These are phyloP conservation scores for Geotrichum europaeum DNA, from an alignment of 1,139 yeast genomes.

Conservation along the genomic window DNA sequence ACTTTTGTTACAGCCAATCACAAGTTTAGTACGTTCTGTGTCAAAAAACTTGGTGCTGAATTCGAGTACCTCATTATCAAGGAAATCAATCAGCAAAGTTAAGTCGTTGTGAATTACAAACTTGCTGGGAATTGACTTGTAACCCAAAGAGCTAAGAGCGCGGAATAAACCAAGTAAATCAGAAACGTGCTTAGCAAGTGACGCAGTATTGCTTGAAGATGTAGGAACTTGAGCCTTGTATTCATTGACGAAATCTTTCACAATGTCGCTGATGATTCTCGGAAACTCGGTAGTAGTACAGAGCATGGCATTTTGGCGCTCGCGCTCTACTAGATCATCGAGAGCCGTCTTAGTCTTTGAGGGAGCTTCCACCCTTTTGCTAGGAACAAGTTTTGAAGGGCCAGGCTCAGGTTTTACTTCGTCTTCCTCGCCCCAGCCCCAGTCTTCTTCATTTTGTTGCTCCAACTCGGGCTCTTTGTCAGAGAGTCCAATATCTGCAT, in stretches of 20 bases:
- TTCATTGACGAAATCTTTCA: constrained; percentile 10
- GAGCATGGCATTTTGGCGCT: constrained; percentile 6
- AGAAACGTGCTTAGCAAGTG: constrained; percentile 20
- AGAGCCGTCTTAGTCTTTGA: neutral
- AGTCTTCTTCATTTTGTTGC: constrained; percentile 21
- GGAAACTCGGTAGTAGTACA: constrained; percentile 16
- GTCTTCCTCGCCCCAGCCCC: constrained; percentile 30
- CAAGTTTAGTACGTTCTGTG: constrained; percentile 3
- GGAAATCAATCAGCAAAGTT: constrained; percentile 8
- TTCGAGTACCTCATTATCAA: constrained; percentile 10
- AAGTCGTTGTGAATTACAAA: constrained; percentile 27
- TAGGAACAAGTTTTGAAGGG: neutral
- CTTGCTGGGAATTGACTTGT: constrained; percentile 19
- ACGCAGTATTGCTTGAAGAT: neutral
- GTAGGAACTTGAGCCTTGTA: neutral
- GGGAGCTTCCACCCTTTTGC: neutral
- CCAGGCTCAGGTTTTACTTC: constrained; percentile 18
- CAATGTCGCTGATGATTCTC: constrained; percentile 1
- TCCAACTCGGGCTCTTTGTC: constrained; percentile 9
- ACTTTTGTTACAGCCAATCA: neutral
- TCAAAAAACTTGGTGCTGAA: neutral
- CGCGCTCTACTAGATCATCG: neutral
- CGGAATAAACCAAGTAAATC: constrained; percentile 28
- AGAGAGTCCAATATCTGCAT: neutral
- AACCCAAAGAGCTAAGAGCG: constrained; percentile 26